phyloP scores from a whole-genome alignment of 768 basidiomycete species.

The Hericium erinaceus region DNA sequence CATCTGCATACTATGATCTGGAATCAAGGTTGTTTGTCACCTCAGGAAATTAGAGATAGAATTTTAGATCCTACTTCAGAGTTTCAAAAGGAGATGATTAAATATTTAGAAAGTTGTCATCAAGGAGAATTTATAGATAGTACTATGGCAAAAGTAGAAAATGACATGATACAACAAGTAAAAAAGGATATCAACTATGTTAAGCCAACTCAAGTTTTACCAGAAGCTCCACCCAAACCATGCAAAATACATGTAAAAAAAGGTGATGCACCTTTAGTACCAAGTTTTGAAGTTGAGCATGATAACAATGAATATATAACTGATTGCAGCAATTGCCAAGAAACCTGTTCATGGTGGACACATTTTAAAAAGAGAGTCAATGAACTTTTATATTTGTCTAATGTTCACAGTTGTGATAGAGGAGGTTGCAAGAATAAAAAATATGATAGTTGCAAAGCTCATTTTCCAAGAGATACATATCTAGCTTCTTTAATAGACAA shows the following conservation, averaged over 20 bases:
- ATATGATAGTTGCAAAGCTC: constrained; percentile 21
- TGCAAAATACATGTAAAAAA: too few species aligned
- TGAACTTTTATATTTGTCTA: constrained; percentile 4
- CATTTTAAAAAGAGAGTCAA: constrained; percentile 3
- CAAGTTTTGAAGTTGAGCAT: too few species aligned
- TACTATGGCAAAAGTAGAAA: background rate
- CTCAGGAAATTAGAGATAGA: constrained; percentile 14
- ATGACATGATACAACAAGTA: too few species aligned
- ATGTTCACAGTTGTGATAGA: background rate
- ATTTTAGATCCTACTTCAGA: constrained; percentile 4
- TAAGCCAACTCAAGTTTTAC: too few species aligned
- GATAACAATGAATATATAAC: background rate
- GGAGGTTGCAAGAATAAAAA: constrained; percentile 23
- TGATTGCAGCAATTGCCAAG: background rate
- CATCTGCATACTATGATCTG: constrained; percentile 17
- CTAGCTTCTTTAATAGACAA: constrained; percentile 21
- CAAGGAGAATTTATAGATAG: constrained; percentile 9
- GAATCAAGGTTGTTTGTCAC: constrained; percentile 4
- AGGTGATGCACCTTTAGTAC: too few species aligned
- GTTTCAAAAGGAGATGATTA: constrained; percentile 6
- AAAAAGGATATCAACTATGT: too few species aligned
- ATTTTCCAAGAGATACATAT: constrained; percentile 26
- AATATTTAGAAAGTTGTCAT: constrained; percentile 9
- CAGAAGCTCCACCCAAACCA: too few species aligned
- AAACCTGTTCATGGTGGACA: background rate